Evolutionary conservation across 441 rosid genomes (phyloP), one percentile per base, ranked within the genome.

Genomic region (Francoa sonchifolia): DNA sequence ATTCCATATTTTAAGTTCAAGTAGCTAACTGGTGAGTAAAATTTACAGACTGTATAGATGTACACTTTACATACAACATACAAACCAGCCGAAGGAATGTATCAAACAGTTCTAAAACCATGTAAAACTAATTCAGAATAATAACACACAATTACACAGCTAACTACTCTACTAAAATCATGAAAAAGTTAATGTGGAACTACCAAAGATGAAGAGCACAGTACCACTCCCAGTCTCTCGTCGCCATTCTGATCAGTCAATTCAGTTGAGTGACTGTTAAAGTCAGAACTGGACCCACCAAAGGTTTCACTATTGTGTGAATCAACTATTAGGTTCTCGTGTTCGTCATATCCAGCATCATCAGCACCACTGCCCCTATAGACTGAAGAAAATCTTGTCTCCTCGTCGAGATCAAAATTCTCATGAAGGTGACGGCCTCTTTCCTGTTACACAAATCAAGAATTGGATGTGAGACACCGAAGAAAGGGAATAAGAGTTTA

Each of bases 371-470:
- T 46, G 52, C 63, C 78, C 60, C 82, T 66, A 48, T 39, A 57
- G 39, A 86, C 96, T 11, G 99, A 74, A 33, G 99, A 86, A 52
- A 55, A 90, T 50, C 85, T 77, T 31, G 83, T 67, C 71, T 90
- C 96, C 61, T 92, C 99, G 30, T 92, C 99, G 28, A 72, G 43
- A 55, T 75, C 87, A 44, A 57, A 57, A 61, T 51, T 59, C 48
- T 65, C 87, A 48, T 65, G 63, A 42, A 71, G 67, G 56, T 69
- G 66, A 43, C 55, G 31, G 44, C 97, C 94, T 54, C 99, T 79
- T 74, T 92, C 97, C 99, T 92, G 82, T 54, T 43, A 15, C 42
- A 55, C 48, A 63, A 50, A 50, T 44, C 44, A 40, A 54, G 25
- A 50, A 12, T 38, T 45, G 52, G n/a, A 22, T 4, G 12, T 25